Conservation (phyloP, 257 asterid genomes). For the Catharanthus roseus region DNA sequence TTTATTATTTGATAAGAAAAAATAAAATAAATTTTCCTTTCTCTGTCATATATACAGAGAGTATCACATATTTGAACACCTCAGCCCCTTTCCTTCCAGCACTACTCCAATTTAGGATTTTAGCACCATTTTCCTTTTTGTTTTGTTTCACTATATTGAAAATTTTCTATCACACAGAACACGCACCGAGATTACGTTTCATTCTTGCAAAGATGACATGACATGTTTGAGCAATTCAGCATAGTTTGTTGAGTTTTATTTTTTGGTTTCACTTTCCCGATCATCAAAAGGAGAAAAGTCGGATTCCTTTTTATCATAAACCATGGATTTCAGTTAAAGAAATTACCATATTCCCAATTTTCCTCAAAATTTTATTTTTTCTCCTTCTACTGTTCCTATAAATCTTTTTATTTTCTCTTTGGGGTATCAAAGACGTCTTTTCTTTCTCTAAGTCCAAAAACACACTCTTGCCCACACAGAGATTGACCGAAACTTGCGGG, state of each 20-base stretch:
- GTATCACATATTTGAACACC: not conserved
- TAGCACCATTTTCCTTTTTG: not conserved
- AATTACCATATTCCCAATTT: not conserved
- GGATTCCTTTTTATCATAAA: constrained; percentile 3
- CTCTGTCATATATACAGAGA: not conserved
- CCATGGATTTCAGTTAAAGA: constrained; percentile 18
- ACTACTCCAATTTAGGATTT: not conserved
- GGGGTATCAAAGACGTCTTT: not conserved
- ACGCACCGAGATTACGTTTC: constrained; percentile 8
- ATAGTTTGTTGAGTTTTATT: not conserved
- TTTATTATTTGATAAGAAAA: too few relatives aligned
- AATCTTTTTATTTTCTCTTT: not conserved
- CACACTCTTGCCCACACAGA: not conserved
- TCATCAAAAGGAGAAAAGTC: not conserved
- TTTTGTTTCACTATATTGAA: too few relatives aligned
- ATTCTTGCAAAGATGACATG: constrained; percentile 3
- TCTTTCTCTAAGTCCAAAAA: constrained; percentile 14
- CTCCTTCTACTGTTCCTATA: not conserved
- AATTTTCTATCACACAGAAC: constrained; percentile 1
- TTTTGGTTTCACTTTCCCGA: not conserved
- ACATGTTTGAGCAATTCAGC: not conserved
- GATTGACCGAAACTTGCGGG: constrained; percentile 18
- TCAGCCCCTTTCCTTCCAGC: not conserved
- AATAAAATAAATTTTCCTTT: too few relatives aligned
- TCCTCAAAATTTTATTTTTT: not conserved